Evolutionary conservation across 306 rosid species (phyloP).

Genomic region (Prosopis cineraria): DNA sequence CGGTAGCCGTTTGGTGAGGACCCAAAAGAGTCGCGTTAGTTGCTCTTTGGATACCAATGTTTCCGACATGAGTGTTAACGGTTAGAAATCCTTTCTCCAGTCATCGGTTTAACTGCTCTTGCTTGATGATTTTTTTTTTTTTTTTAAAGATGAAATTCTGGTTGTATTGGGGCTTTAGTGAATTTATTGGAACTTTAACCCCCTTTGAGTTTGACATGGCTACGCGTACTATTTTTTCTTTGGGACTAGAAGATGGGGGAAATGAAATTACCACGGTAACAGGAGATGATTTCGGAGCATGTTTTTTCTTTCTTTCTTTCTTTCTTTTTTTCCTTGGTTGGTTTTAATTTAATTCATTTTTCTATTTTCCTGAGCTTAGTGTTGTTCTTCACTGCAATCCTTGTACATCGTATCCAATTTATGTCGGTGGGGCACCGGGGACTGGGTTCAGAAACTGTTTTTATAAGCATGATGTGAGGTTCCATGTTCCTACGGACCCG

Average conservation of each 20-base stretch:
- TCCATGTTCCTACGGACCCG: background rate
- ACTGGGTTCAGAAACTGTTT: slow-evolving; percentile 15
- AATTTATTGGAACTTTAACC: background rate
- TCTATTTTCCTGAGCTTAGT: background rate
- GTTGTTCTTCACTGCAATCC: background rate
- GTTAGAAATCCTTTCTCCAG: slow-evolving; percentile 36
- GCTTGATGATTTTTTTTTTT: background rate
- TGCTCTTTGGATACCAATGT: slow-evolving; percentile 81
- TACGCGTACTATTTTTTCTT: background rate
- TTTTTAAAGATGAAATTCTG: background rate
- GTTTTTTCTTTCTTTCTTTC: background rate
- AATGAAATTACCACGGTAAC: background rate
- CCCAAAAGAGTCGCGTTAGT: slow-evolving; percentile 47
- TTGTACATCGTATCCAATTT: background rate
- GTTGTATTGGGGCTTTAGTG: background rate
- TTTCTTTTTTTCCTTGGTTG: background rate
- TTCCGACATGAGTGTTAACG: slow-evolving; percentile 88
- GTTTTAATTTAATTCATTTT: background rate
- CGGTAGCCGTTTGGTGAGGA: slow-evolving; percentile 45
- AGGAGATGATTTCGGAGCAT: background rate
- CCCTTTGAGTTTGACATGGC: background rate
- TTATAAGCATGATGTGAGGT: slow-evolving; percentile 15
- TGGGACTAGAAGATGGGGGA: background rate
- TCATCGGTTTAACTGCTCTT: background rate
- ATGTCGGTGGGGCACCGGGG: background rate